A percentile compares a stretch with the other conserved stretches of the same genome.
phyloP scores from a whole-genome alignment of 345 rosid genomes.

The Clausena lansium region DNA sequence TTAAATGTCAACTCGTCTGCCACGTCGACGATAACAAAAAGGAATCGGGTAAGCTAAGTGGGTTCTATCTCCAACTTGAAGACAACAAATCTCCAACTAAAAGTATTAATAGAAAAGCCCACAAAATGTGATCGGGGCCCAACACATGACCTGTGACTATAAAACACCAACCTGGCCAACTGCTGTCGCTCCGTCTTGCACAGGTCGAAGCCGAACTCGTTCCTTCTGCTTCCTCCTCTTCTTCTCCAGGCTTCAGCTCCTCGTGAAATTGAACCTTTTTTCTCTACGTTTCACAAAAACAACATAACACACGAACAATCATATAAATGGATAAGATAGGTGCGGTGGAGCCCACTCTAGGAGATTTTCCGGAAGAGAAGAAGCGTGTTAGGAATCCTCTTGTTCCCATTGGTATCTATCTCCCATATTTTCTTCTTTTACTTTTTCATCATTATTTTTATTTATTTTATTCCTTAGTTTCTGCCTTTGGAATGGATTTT shows the following conservation, averaged over 20 bases:
- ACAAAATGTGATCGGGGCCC: background rate
- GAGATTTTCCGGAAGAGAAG: conserved; percentile 57
- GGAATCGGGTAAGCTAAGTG: no score
- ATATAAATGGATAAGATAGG: conserved; percentile 33
- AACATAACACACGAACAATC: no score
- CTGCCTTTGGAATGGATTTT: background rate
- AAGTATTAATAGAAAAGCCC: background rate
- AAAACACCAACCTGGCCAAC: background rate
- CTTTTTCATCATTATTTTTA: background rate
- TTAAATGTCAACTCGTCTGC: background rate
- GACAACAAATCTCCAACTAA: background rate
- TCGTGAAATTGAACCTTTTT: background rate
- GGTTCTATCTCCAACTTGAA: no score
- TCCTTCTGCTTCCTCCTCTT: background rate
- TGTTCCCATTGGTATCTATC: conserved; percentile 60
- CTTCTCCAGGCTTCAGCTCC: background rate
- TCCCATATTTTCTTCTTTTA: background rate
- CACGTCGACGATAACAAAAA: background rate
- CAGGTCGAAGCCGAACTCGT: background rate
- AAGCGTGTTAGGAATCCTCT: conserved; percentile 65
- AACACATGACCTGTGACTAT: background rate
- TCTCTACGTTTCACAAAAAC: background rate
- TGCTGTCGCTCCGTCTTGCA: no score
- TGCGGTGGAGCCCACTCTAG: conserved; percentile 47
- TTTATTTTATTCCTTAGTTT: background rate